phyloP scores from a whole-genome alignment of 2,329 filamentous ascomycete genomes.

The Incumbomyces delicatus region DNA sequence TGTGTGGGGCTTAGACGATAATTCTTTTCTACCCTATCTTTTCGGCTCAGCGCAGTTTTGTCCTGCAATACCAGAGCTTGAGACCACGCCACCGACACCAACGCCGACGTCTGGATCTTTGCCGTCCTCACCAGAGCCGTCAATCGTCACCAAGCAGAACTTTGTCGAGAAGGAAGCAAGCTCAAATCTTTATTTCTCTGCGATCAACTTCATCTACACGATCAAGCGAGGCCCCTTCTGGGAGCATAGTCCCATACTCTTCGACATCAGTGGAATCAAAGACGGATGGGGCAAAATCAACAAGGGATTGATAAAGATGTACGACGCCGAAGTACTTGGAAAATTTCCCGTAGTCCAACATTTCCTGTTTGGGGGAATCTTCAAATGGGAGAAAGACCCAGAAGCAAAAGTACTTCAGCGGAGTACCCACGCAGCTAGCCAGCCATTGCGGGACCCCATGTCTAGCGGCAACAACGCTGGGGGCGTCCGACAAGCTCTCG shows the following conservation, averaged over 20 bases:
- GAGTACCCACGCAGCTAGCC: conserved; percentile 50
- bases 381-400: conserved; percentile 63
- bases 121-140: conserved; percentile 59
- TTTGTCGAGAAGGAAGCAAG: conserved; percentile 56
- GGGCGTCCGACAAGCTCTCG: conserved; percentile 8
- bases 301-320: conserved; percentile 99
- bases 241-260: conserved; percentile 87
- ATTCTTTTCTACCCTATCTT: conserved; percentile 88
- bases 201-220: conserved; percentile 92
- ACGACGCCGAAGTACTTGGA: conserved; percentile 86
- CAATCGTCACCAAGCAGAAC: conserved; percentile 55
- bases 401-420: conserved; percentile 41
- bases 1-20: conserved; percentile 97
- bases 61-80: conserved; percentile 56
- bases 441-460: conserved; percentile 32
- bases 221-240: conserved; percentile 96
- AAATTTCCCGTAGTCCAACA: conserved; percentile 99
- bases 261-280: conserved; percentile 82
- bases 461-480: conserved; percentile 9
- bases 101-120: conserved; percentile 74
- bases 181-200: conserved; percentile 83
- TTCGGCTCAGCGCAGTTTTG: conserved; percentile 87
- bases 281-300: conserved; percentile 99
- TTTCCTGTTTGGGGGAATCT: conserved; percentile 73
- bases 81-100: conserved; percentile 27